These are phyloP conservation scores for Tubosaeta sp. DNA, from an alignment of 768 basidiomycete genomes.

Conservation along the genomic window DNA sequence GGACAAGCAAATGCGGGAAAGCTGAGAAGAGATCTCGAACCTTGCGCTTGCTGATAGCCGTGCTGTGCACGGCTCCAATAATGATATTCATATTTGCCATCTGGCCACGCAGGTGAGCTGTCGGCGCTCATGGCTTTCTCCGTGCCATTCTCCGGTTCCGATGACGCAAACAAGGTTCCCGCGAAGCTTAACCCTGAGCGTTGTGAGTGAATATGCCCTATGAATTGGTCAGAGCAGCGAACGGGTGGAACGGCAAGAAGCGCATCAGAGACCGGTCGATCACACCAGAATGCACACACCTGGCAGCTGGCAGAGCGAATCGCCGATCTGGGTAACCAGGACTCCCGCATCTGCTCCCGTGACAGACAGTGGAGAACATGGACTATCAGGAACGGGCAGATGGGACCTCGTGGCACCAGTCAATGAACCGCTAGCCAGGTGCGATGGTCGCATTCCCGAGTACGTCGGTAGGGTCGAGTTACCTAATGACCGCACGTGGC, in stretches of 20 bases:
- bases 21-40: conserved; percentile 21
- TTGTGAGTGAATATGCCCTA: background rate
- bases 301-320: background rate
- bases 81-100: conserved; percentile 22
- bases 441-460: conserved; percentile 21
- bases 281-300: background rate
- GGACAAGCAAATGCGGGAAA: conserved; percentile 17
- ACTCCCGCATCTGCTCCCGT: conserved; percentile 10
- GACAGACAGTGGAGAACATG: background rate
- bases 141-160: conserved; percentile 18
- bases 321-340: background rate
- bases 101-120: conserved; percentile 26
- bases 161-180: conserved; percentile 17
- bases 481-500: conserved; percentile 1
- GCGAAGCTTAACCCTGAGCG: conserved; percentile 22
- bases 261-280: background rate
- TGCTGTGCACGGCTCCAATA: conserved; percentile 28
- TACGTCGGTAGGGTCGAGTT: conserved; percentile 2
- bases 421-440: conserved; percentile 11
- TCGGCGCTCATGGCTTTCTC: conserved; percentile 28
- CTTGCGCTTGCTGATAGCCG: conserved; percentile 29
- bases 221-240: background rate
- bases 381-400: conserved; percentile 10
- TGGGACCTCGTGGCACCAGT: conserved; percentile 17
- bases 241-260: background rate